phyloP scores from a whole-genome alignment of 2,329 filamentous ascomycete genomes.

The Pyrenophora tritici-repentis region DNA sequence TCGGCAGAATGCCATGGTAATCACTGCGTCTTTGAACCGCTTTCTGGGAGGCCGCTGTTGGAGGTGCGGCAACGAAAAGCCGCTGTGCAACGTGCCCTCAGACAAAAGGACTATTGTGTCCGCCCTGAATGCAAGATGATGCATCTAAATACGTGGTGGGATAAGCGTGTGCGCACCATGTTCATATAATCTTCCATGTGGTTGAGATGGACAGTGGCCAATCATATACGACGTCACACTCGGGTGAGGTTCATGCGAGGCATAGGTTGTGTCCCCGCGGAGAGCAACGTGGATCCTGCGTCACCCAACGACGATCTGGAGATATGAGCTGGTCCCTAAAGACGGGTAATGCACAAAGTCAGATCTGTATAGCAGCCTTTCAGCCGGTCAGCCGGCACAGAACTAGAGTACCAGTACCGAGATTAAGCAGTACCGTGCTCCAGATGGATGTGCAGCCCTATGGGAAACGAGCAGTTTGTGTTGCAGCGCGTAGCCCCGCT shows the following conservation, averaged over 20 bases:
- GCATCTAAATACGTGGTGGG: conserved; percentile 6
- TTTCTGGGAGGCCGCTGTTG: background rate
- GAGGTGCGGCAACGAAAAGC: background rate
- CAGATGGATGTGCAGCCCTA: too few relatives aligned
- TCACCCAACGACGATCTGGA: background rate
- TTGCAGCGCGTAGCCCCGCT: too few relatives aligned
- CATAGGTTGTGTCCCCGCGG: conserved; percentile 1
- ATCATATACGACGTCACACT: conserved; percentile 5
- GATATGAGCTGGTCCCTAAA: background rate
- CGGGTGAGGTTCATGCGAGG: conserved; percentile 2
- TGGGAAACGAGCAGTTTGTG: too few relatives aligned
- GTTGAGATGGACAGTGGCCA: background rate
- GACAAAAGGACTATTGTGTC: background rate
- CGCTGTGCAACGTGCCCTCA: background rate
- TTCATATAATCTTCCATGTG: background rate
- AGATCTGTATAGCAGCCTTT: background rate
- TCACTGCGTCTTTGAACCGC: background rate
- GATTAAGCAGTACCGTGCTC: too few relatives aligned
- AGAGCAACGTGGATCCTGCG: conserved; percentile 3
- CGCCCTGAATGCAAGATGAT: conserved; percentile 14
- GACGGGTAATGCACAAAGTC: background rate
- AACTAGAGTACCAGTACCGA: too few relatives aligned
- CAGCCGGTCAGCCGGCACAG: too few relatives aligned
- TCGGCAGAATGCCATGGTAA: background rate
- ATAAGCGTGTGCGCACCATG: background rate